Base-by-base conservation (phyloP, 164 flowering plant species). In the Nymphaea colorata region DNA sequence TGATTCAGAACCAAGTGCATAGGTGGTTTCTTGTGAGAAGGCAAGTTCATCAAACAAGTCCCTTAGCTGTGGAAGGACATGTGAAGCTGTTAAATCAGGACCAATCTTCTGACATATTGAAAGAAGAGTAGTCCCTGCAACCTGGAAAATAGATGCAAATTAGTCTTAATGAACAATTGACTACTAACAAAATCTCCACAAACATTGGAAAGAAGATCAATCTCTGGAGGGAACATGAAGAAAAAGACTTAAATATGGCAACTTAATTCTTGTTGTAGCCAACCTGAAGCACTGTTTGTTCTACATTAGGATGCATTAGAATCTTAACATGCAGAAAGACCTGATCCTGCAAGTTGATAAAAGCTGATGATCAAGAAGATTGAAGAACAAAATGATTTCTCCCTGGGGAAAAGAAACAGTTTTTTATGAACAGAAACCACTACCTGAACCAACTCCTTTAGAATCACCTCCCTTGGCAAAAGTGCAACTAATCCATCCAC, bases 1-100 rank as follows among this genome's bases (percentile, higher is more conserved):
- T 61, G 75, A 69, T 68, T 71, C 85, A 43, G 81, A 77, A 73
- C 76, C 77, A 71, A 86, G 74, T 6, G 71, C 67, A 61, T 36
- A 72, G 43, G 64, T 68, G 45, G 66, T 74, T 70, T 83, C 86
- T 71, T 80, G 88, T 75, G 98, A 86, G 79, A 91, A 95, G 60
- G 92, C 98, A 67, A 95, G 85, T 75, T 90, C 96, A 79, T 88
- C 89, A 74, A 95, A 95, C 45, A 95, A 80, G 74, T 84, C 96
- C 74, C 84, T 91, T 12, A 95, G 85, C 72, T 85, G 87, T 64
- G 99, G 96, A 43, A 95, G 79, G 71, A 88, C 82, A 76, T 90
- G 90, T 72, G 78, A 73, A 68, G 89, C 85, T 41, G 96, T 84
- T 69, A 78, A 78, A 66, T 95, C 96, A 67, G 93, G 83, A 72